Base-by-base conservation (phyloP, 306 rosid genomes). In the Trifolium pratense region DNA sequence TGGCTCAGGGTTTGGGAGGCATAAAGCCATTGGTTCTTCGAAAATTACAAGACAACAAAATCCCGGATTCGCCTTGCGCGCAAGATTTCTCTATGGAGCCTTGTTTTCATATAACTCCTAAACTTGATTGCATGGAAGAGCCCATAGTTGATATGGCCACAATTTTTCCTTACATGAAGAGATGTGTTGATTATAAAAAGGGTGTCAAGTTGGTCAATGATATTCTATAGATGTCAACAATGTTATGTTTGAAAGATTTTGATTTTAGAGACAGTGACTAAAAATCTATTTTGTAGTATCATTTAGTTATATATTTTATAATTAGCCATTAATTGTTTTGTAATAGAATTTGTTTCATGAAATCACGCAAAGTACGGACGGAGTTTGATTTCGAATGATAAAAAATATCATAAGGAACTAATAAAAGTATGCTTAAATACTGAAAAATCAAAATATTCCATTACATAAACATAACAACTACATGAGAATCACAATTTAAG, bases 1-100 rank as follows among this genome's bases (percentile, higher is more conserved):
- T 65, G 18, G 52, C 70, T 65, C 53, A 42, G 11, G 14, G 70
- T 40, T 40, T 65, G 70, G 70, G 36, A 65, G 36, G 70, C 31
- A 40, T 65, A 65, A 42, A 40, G 3, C 52, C 36, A 21, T 40
- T 11, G 70, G 7, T 39, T 65, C 52, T 65, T 7, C 3, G 21
- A 10, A 65, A 65, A 42, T 5, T 65, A 40, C 10, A 12, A 18
- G 52, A 12, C 17, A 40, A 5, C 3, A 7, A 65, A 1, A 5
- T 42, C 2, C 70, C 34, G 0, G 34, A 65, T 12, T 5, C 29
- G 2, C 52, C 70, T 40, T 61, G 67, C 16, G n/a, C 9, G 8
- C 21, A 18, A 61, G 67, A 61, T n/a, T 21, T 32, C 3, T 34
- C 46, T 7, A 61, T 34, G 67, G 67, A 61, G 67, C 67, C 67